Conservation (phyloP, 2,329 filamentous ascomycete species). For the Lecanicillium sp. region DNA sequence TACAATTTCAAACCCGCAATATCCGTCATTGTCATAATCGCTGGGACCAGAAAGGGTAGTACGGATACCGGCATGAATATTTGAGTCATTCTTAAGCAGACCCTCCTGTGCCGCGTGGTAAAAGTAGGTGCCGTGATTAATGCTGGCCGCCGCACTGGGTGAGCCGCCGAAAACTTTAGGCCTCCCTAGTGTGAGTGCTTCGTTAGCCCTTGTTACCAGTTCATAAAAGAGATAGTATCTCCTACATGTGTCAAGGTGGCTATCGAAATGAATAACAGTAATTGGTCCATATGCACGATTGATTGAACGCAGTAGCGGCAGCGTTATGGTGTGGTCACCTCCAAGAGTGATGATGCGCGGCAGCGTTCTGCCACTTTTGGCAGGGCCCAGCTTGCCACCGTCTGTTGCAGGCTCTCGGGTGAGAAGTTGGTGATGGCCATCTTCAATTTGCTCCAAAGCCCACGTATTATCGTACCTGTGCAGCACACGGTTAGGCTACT, state of each 20-base stretch:
- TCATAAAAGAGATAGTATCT: conserved; percentile 2
- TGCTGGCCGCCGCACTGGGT: conserved; percentile 64
- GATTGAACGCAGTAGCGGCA: conserved; percentile 51
- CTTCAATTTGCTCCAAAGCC: conserved; percentile 77
- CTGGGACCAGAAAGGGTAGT: conserved; percentile 72
- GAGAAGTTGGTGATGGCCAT: conserved; percentile 71
- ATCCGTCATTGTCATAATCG: conserved; percentile 80
- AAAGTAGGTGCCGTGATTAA: conserved; percentile 89
- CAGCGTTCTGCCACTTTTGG: conserved; percentile 66
- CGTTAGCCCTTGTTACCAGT: background rate
- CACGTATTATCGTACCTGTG: no score
- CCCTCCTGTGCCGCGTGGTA: conserved; percentile 75
- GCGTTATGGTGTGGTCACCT: conserved; percentile 55
- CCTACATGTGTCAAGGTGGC: conserved; percentile 59
- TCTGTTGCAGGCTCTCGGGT: conserved; percentile 64
- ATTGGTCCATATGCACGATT: conserved; percentile 54
- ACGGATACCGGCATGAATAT: conserved; percentile 81
- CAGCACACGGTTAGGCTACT: no score
- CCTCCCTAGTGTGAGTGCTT: conserved; percentile 44
- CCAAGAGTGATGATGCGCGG: conserved; percentile 74
- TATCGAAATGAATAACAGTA: conserved; percentile 56
- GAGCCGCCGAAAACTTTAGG: conserved; percentile 83
- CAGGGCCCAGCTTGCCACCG: conserved; percentile 57
- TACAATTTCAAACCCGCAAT: conserved; percentile 76
- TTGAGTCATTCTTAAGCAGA: conserved; percentile 70